Evolutionary conservation across 139 green algal species (phyloP).

Genomic region (Haematococcus sp.): DNA sequence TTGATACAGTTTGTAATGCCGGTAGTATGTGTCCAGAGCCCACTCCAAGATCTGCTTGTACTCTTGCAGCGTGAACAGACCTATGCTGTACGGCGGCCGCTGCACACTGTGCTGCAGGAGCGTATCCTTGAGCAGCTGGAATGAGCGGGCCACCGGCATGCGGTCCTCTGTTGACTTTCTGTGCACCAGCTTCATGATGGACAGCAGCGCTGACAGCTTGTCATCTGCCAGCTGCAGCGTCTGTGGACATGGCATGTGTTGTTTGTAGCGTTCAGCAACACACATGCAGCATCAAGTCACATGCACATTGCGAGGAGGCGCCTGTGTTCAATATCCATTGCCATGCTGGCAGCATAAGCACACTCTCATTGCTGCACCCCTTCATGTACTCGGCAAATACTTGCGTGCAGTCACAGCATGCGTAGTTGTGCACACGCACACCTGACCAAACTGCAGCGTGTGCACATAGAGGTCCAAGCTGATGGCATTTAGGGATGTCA

Average conservation of each 20-base stretch:
- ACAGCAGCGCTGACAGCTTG: conserved; percentile 58
- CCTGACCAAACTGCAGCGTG: conserved; percentile 35
- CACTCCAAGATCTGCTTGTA: conserved; percentile 53
- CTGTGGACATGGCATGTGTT: neutral
- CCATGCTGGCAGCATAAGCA: no score
- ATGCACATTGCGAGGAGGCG: no score
- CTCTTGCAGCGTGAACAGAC: conserved; percentile 56
- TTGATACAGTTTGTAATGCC: conserved; percentile 77
- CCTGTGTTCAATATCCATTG: no score
- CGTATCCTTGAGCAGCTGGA: conserved; percentile 45
- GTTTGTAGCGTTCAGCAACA: neutral
- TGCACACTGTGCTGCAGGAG: conserved; percentile 62
- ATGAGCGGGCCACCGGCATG: conserved; percentile 54
- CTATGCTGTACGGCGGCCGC: conserved; percentile 63
- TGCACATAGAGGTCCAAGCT: conserved; percentile 37
- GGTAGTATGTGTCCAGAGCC: conserved; percentile 63
- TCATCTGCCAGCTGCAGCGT: conserved; percentile 39
- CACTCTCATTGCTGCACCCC: no score
- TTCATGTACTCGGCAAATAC: no score
- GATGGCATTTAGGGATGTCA: conserved; percentile 25
- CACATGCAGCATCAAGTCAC: no score
- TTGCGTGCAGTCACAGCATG: no score
- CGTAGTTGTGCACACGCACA: neutral
- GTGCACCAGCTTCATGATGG: conserved; percentile 59
- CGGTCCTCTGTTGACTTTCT: conserved; percentile 10